phyloP scores from a whole-genome alignment of 2,329 filamentous ascomycete species.

The Monilinia laxa region DNA sequence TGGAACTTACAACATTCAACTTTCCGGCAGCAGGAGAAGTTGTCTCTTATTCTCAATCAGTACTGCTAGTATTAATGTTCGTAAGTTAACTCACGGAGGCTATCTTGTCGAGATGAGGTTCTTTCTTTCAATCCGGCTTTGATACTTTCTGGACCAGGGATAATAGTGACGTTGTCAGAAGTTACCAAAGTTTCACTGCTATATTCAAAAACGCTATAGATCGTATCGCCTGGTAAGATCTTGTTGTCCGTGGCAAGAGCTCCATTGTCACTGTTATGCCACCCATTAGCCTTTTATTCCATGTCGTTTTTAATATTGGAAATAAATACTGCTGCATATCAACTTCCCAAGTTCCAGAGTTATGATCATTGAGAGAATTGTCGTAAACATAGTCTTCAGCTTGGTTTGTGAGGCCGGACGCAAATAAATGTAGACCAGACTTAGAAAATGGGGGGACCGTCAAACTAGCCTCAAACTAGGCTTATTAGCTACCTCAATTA shows the following conservation, averaged over 20 bases:
- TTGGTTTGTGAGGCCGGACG: conserved; percentile 30
- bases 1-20: conserved; percentile 7
- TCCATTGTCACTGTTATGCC: background rate
- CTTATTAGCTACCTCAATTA: background rate
- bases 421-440: conserved; percentile 26
- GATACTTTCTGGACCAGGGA: background rate
- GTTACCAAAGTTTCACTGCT: background rate
- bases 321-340: background rate
- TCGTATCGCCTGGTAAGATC: conserved; percentile 12
- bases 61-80: background rate
- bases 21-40: background rate
- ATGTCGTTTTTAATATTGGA: too few species aligned
- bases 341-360: conserved; percentile 27
- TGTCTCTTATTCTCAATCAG: background rate
- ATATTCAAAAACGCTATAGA: background rate
- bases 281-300: background rate
- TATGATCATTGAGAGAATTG: conserved; percentile 30
- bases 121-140: background rate
- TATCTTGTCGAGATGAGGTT: background rate
- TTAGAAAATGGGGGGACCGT: conserved; percentile 29
- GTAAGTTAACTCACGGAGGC: background rate
- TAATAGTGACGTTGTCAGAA: background rate
- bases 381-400: conserved; percentile 28
- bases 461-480: conserved; percentile 30
- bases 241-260: conserved; percentile 2